Evolutionary conservation across 768 basidiomycete genomes (phyloP), one percentile per base, ranked within the genome.

Genomic region (Cyathus striatus): DNA sequence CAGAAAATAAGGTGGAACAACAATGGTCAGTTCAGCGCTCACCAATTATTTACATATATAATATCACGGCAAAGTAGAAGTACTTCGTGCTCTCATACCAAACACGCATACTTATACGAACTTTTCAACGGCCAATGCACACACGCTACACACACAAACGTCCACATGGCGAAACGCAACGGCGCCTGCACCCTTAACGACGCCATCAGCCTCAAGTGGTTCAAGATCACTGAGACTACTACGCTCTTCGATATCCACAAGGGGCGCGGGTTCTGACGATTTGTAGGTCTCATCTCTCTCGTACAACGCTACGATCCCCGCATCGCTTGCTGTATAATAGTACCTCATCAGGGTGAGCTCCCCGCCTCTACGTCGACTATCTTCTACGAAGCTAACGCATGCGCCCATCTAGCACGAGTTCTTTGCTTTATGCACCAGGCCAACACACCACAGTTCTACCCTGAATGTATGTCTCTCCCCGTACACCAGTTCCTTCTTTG

Each of bases 381-480:
- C n/a, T n/a, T n/a, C n/a, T n/a, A n/a, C n/a, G n/a, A n/a, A n/a
- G n/a, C n/a, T n/a, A n/a, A n/a, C n/a, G n/a, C n/a, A n/a, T n/a
- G n/a, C n/a, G n/a, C n/a, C n/a, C n/a, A n/a, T 24, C 14, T 41
- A 62, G 55, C 56, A 65, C 51, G 61, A 68, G 47, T 58, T 68
- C 12, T 57, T 68, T 30, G 66, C 66, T 25, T 51, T 68, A n/a
- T n/a, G 33, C 64, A 66, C 49, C 61, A 63, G 36, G 62, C 64
- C 43, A 65, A 68, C 48, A 63, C 61, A 6, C 64, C 66, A 18
- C 64, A 66, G 46, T 66, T 66, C 58, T 68, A 66, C 50, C 66
- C 66, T 9, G 66, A 66, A 49, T 68, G 66, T 60, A 40, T 32
- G 41, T 27, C 1, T 26, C 23, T 32, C 17, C 23, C 2, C 18